Conservation (phyloP, 1,284 basidiomycete genomes). For the Phaffia rhodozyma region DNA sequence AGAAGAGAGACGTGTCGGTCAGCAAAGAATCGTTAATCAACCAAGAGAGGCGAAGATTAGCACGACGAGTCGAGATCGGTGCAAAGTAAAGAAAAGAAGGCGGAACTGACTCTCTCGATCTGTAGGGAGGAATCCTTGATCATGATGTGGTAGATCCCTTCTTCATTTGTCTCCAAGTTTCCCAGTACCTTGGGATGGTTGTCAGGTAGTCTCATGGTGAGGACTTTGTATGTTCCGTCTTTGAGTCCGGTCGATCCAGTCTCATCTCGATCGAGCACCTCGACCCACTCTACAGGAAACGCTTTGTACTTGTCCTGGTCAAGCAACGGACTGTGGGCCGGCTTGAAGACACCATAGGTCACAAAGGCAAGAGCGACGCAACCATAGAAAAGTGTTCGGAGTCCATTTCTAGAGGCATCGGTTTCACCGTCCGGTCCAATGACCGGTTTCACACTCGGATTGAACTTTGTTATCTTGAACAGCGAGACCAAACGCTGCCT, state of each 20-base stretch:
- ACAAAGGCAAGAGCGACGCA: not conserved
- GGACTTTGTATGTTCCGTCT: conserved; percentile 12
- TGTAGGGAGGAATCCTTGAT: conserved; percentile 15
- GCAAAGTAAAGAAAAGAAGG: not conserved
- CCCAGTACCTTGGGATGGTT: conserved; percentile 11
- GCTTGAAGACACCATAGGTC: not conserved
- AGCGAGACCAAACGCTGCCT: too few species aligned
- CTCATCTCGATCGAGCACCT: conserved; percentile 5
- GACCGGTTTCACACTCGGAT: too few species aligned
- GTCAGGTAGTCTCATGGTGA: conserved; percentile 15
- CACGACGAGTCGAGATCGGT: not conserved
- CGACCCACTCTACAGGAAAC: conserved; percentile 17
- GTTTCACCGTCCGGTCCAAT: not conserved
- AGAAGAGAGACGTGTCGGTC: not conserved
- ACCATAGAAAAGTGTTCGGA: not conserved
- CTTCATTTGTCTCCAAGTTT: conserved; percentile 5
- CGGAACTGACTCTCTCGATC: conserved; percentile 16
- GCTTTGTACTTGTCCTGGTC: conserved; percentile 1
- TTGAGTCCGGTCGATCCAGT: not conserved
- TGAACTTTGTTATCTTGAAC: too few species aligned
- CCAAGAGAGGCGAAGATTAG: not conserved
- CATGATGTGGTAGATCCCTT: conserved; percentile 17
- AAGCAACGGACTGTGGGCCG: conserved; percentile 12
- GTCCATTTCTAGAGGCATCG: not conserved
- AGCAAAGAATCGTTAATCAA: not conserved